Conservation (phyloP, 345 rosid species). For the Aquilaria sinensis region DNA sequence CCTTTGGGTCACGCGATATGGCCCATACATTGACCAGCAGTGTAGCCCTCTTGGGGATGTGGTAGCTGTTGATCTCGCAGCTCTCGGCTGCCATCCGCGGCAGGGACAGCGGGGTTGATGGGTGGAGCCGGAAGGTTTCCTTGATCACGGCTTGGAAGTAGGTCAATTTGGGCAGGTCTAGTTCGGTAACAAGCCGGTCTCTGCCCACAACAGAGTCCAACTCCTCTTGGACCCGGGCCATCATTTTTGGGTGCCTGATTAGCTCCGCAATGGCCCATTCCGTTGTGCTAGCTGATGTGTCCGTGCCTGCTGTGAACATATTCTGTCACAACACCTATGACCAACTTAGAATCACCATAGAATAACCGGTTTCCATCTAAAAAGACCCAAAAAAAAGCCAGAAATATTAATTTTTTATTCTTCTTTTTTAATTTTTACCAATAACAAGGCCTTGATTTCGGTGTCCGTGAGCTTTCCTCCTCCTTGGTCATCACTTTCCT, state of each 20-base stretch:
- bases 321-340: constrained; percentile 30
- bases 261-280: constrained; percentile 94
- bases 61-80: constrained; percentile 72
- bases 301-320: constrained; percentile 93
- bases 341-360: neutral
- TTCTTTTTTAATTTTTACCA: constrained; percentile 34
- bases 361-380: too few relatives aligned
- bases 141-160: constrained; percentile 74
- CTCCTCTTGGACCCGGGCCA: constrained; percentile 44
- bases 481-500: constrained; percentile 40
- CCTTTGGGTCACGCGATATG: constrained; percentile 71
- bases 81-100: constrained; percentile 61
- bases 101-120: constrained; percentile 75
- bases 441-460: constrained; percentile 75
- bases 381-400: neutral
- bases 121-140: constrained; percentile 81
- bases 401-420: neutral
- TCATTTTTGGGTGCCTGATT: constrained; percentile 58
- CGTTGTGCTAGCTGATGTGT: constrained; percentile 83
- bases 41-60: constrained; percentile 62
- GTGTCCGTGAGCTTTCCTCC: constrained; percentile 65
- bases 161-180: constrained; percentile 43
- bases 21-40: constrained; percentile 77
- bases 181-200: constrained; percentile 40
- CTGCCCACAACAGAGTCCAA: constrained; percentile 59